Conservation (phyloP, 1,284 basidiomycete species). For the Papiliotrema fonsecae region DNA sequence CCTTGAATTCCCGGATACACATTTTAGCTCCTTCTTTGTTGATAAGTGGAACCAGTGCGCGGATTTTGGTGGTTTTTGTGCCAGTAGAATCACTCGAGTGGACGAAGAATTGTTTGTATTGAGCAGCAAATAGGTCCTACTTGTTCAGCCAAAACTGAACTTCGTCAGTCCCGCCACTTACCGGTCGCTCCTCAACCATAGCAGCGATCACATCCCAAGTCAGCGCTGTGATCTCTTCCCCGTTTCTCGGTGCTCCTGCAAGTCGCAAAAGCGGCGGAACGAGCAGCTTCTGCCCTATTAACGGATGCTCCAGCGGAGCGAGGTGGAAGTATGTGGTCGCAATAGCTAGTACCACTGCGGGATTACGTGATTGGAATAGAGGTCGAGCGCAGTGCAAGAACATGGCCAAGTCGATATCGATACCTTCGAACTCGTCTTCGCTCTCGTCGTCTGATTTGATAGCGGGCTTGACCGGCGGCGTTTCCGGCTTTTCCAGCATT, state of each 20-base stretch:
- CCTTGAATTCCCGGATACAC: conserved; percentile 74
- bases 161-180: too few relatives aligned
- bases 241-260: conserved; percentile 27
- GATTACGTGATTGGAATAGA: conserved; percentile 75
- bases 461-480: conserved; percentile 2
- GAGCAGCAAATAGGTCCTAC: conserved; percentile 59
- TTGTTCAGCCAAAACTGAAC: too few relatives aligned
- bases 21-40: conserved; percentile 62
- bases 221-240: conserved; percentile 65
- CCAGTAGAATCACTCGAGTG: conserved; percentile 60
- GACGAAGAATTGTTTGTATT: conserved; percentile 64
- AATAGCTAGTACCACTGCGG: conserved; percentile 74
- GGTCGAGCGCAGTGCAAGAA: conserved; percentile 69
- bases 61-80: conserved; percentile 69
- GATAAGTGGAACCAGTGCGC: conserved; percentile 62
- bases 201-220: conserved; percentile 65
- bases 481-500: conserved; percentile 71
- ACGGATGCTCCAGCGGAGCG: conserved; percentile 52
- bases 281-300: conserved; percentile 34
- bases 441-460: conserved; percentile 13
- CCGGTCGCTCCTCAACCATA: conserved; percentile 60
- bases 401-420: conserved; percentile 63
- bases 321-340: conserved; percentile 69
- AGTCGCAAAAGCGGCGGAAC: conserved; percentile 40
- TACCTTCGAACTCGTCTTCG: conserved; percentile 56